phyloP scores from a whole-genome alignment of 176 grass and related monocot species.

The maize (Zea mays) region Zm-B73-REFERENCE-NAM-5.0 NC_050100.1:225715001-225715500 shows the following conservation, averaged over 20 bases:
- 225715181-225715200: conserved; percentile 97
- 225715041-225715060: conserved; percentile 84
- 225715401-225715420: not conserved
- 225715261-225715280: conserved; percentile 99
- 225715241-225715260: conserved; percentile 97
- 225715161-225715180: conserved; percentile 95
- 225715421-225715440: conserved; percentile 24
- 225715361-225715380: not conserved
- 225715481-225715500: conserved; percentile 2
- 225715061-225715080: conserved; percentile 42
- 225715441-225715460: conserved; percentile 13
- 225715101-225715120: conserved; percentile 9
- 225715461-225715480: conserved; percentile 14
- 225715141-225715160: conserved; percentile 78
- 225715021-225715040: conserved; percentile 93
- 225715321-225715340: not conserved
- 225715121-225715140: conserved; percentile 16
- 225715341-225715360: conserved; percentile 5
- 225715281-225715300: conserved; percentile 4
- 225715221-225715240: conserved; percentile 90
- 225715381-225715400: not conserved
- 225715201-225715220: conserved; percentile 98
- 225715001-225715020: conserved; percentile 95
- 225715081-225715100: conserved; percentile 1
- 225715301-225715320: conserved; percentile 11